Base-by-base conservation (phyloP, 345 rosid species). In the Streptanthus diversifolius region DNA sequence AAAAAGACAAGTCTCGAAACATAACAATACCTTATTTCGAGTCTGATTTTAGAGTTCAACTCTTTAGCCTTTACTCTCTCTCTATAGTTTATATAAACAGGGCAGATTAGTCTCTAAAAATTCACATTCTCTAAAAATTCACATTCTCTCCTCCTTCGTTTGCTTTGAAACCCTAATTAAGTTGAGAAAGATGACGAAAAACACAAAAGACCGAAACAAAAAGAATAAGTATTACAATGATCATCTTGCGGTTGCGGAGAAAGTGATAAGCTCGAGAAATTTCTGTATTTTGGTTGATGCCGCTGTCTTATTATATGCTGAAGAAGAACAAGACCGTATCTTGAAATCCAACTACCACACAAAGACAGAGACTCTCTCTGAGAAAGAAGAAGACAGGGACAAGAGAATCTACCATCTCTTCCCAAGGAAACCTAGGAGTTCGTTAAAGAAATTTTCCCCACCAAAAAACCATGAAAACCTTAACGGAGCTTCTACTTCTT, bases 281-380 rank as follows among this genome's bases (percentile, higher is more conserved):
- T 60, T 60, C 18, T 60, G 65, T 39, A 61, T 1, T 8, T 61
- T 61, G 49, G 66, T 21, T 5, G 71, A 66, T 52, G 25, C 24
- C 1, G 60, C 71, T 4, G 71, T 24, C 43, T 7, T 15, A 8
- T n/a, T 60, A 39, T 40, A 39, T 24, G 32, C 12, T 3, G 65
- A 59, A 33, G 41, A 57, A 55, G 61, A 55, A 55, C 13, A 17
- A 32, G 45, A 13, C 6, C 14, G 14, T 47, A 9, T 1, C 22
- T 4, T 4, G 10, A 24, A 51, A 51, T 32, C 61, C 30, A 51
- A 51, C 5, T 24, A 8, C 32, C 3, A 11, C 30, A 5, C n/a
- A 13, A 49, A 36, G 40, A 41, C 39, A 0, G 22, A 17, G 51
- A 18, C 39, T 29, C 6, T 27, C 13, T 54, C 12, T 30, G 60